Base-by-base conservation (phyloP, 768 basidiomycete species). In the Rhodocollybia butyracea region DNA sequence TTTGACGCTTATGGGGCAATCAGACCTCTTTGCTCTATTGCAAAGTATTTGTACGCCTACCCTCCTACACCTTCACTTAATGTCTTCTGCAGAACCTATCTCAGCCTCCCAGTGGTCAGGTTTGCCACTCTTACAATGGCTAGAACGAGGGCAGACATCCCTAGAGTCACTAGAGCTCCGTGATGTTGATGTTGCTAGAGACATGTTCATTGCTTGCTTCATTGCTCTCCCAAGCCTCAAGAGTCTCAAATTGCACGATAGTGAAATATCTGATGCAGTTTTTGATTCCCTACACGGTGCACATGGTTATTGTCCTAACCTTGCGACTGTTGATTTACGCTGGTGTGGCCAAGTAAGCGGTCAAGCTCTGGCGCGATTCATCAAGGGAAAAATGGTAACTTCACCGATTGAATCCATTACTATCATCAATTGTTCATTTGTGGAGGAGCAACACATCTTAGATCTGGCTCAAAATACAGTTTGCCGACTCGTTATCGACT, bases 321-420 rank as follows among this genome's bases (percentile, higher is more conserved):
- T 85, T 40, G 63, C 64, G 40, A 68, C 69, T 45, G 63, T 87
- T 48, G 82, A 85, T 63, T 65, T 86, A 46, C 76, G 82, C 26
- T 85, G 82, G 83, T 86, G 84, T 60, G 73, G 76, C 11, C 76
- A 82, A 54, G 63, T 86, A 5, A 75, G 73, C 27, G 82, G 83
- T 19, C 65, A 62, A 2, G 77, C 78, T 21, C 67, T 86, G 36
- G 82, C 80, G 36, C 67, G 75, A 30, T 66, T 85, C 15, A 82
- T 81, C 41, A 64, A 60, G 47, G 76, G 72, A 54, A 73, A 83
- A 24, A 46, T 64, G 21, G 38, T 30, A 17, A 55, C 42, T 50
- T 63, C 63, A 40, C 67, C 69, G 30, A 75, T 86, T 52, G 60
- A 65, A 40, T 74, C 74, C 60, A 66, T 85, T 13, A 77, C 77